Percentiles rank a stretch among this genome's conserved stretches.
Evolutionary conservation across 129 eudicot genomes (phyloP).

Genomic region (Deinandra increscens): DNA sequence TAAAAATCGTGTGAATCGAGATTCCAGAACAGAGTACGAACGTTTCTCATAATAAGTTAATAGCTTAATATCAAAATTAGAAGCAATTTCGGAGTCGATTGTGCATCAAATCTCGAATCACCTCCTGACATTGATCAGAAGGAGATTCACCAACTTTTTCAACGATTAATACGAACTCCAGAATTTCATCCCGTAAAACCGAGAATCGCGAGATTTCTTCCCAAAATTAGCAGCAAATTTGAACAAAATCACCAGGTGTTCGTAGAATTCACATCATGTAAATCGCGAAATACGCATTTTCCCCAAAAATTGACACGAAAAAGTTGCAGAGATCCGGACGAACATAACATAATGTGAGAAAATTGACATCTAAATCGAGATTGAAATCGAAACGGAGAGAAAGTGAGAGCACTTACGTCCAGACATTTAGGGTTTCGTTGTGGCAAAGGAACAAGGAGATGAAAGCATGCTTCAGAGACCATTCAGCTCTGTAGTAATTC

Average conservation of each 20-base stretch:
- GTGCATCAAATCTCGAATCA: not conserved
- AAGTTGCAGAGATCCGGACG: not conserved
- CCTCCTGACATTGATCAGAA: no score
- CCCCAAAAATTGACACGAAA: not conserved
- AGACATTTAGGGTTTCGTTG: slow-evolving; percentile 88
- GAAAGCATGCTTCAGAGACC: slow-evolving; percentile 82
- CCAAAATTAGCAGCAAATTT: not conserved
- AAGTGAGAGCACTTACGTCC: slow-evolving; percentile 71
- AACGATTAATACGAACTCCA: not conserved
- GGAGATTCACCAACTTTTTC: not conserved
- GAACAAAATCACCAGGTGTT: not conserved
- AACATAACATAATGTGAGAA: not conserved
- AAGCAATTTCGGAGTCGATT: no score
- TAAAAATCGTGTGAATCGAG: slow-evolving; percentile 2
- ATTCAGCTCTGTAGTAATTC: slow-evolving; percentile 72
- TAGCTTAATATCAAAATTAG: no score
- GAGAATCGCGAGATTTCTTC: not conserved
- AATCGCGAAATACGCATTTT: not conserved
- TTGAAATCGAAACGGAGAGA: not conserved
- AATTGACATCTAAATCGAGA: not conserved
- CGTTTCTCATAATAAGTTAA: no score
- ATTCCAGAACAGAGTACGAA: not conserved
- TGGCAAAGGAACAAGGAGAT: slow-evolving; percentile 81
- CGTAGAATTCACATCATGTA: not conserved
- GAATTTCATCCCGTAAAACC: not conserved